A percentile compares a stretch with the other conserved stretches of the same genome.
Evolutionary conservation across 495 filamentous ascomycete species (phyloP).

Genomic region (Tuber umbilicatum): DNA sequence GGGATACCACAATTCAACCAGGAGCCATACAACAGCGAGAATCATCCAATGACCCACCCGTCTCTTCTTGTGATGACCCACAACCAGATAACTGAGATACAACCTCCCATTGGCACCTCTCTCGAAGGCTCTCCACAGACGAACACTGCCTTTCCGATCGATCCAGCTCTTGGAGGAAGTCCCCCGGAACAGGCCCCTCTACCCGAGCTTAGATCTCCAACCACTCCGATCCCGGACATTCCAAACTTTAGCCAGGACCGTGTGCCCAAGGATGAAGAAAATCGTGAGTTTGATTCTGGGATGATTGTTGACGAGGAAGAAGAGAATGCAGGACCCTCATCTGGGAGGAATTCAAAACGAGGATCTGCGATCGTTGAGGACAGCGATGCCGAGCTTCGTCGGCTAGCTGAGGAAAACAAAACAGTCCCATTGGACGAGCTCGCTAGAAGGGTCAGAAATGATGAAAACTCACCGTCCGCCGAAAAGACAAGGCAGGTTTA

Average conservation of each 20-base stretch:
- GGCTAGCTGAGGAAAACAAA: slow-evolving; percentile 69
- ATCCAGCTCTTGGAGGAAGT: slow-evolving; percentile 37
- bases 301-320: slow-evolving; percentile 53
- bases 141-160: slow-evolving; percentile 39
- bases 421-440: slow-evolving; percentile 72
- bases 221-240: slow-evolving; percentile 50
- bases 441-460: slow-evolving; percentile 67
- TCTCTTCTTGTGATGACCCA: slow-evolving; percentile 40
- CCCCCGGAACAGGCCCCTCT: slow-evolving; percentile 26
- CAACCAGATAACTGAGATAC: slow-evolving; percentile 37
- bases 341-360: slow-evolving; percentile 33
- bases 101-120: slow-evolving; percentile 33
- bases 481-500: slow-evolving; percentile 96
- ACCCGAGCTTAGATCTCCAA: slow-evolving; percentile 36
- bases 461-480: slow-evolving; percentile 66
- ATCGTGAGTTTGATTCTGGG: slow-evolving; percentile 27
- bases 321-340: slow-evolving; percentile 19
- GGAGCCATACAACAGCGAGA: slow-evolving; percentile 40
- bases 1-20: slow-evolving; percentile 38
- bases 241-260: slow-evolving; percentile 27
- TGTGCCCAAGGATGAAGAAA: slow-evolving; percentile 34
- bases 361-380: slow-evolving; percentile 38
- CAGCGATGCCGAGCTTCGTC: slow-evolving; percentile 76
- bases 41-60: slow-evolving; percentile 41
- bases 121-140: slow-evolving; percentile 26